These are phyloP conservation scores for Sporisorium scitamineum DNA, from an alignment of 1,284 basidiomycete species.

Conservation along the genomic window DNA sequence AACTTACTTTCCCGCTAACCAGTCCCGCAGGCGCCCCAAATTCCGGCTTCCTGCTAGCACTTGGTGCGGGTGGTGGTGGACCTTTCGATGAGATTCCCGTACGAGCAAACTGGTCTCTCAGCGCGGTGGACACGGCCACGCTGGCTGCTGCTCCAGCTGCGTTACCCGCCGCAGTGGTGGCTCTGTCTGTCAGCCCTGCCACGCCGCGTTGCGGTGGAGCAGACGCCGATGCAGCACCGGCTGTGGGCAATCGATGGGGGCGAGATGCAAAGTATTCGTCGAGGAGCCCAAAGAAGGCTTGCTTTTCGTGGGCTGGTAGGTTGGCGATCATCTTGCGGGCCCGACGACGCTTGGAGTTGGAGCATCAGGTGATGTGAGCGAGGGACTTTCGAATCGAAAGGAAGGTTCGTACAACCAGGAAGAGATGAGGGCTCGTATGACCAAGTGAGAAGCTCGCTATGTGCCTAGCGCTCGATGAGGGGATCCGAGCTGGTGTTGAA, in stretches of 20 bases:
- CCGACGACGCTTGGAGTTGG: background rate
- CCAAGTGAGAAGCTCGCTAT: background rate
- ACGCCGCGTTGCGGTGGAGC: slow-evolving; percentile 1
- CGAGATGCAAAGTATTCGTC: slow-evolving; percentile 63
- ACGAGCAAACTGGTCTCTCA: slow-evolving; percentile 33
- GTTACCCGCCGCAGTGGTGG: slow-evolving; percentile 25
- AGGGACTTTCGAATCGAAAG: background rate
- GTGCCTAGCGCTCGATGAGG: background rate
- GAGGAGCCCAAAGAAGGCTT: slow-evolving; percentile 58
- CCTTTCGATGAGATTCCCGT: slow-evolving; percentile 19
- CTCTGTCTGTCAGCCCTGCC: slow-evolving; percentile 22
- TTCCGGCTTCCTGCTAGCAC: slow-evolving; percentile 16
- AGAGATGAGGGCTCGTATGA: background rate
- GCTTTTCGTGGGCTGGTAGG: slow-evolving; percentile 42
- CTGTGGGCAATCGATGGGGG: slow-evolving; percentile 43
- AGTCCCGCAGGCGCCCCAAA: slow-evolving; percentile 18
- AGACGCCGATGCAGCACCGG: background rate
- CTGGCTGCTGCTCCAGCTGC: slow-evolving; percentile 37
- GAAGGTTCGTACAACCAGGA: background rate
- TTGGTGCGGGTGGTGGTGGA: slow-evolving; percentile 22
- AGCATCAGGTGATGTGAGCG: no score
- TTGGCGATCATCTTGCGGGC: slow-evolving; percentile 44
- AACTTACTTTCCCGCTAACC: slow-evolving; percentile 9
- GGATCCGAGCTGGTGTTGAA: background rate
- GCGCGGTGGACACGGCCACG: slow-evolving; percentile 15